Percentiles rank a stretch among this genome's conserved stretches.
Evolutionary conservation across 192 early-diverging fungal species (phyloP).

Genomic region (Coemansia sp.): DNA sequence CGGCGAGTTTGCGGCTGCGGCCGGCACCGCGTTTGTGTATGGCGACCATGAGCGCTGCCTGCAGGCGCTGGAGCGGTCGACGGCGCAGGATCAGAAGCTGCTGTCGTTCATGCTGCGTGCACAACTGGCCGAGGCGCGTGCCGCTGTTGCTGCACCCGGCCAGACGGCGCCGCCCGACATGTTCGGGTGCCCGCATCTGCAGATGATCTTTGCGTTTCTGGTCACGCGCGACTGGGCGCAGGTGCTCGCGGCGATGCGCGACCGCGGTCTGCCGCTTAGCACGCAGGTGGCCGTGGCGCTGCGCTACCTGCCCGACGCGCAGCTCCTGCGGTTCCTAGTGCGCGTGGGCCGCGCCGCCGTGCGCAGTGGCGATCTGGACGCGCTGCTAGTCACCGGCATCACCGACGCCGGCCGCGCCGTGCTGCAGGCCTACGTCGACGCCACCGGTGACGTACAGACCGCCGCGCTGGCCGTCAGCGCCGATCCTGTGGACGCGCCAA

Average conservation of each 20-base stretch:
- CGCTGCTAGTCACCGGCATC: slow-evolving; percentile 82
- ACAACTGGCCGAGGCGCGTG: slow-evolving; percentile 51
- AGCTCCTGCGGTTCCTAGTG: slow-evolving; percentile 66
- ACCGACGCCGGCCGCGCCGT: slow-evolving; percentile 65
- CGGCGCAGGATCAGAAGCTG: slow-evolving; percentile 64
- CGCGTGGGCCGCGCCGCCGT: slow-evolving; percentile 57
- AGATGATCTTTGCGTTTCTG: slow-evolving; percentile 87
- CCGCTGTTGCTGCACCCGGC: slow-evolving; percentile 56
- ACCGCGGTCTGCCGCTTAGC: slow-evolving; percentile 61
- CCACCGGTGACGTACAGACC: slow-evolving; percentile 89
- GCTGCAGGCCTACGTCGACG: slow-evolving; percentile 78
- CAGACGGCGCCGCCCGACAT: slow-evolving; percentile 27
- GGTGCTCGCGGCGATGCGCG: slow-evolving; percentile 67
- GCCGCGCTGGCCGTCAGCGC: slow-evolving; percentile 69
- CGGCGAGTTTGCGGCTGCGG: slow-evolving; percentile 79
- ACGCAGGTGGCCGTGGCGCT: slow-evolving; percentile 85
- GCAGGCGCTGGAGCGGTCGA: slow-evolving; percentile 52
- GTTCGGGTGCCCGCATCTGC: slow-evolving; percentile 67
- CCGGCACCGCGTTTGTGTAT: slow-evolving; percentile 86
- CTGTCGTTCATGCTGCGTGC: slow-evolving; percentile 65
- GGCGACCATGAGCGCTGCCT: slow-evolving; percentile 73
- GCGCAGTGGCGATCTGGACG: slow-evolving; percentile 71
- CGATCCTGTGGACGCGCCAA: slow-evolving; percentile 29
- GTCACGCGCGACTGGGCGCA: slow-evolving; percentile 77
- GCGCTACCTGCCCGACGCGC: slow-evolving; percentile 77